Percentiles rank a stretch among this genome's conserved stretches.
phyloP scores from a whole-genome alignment of 176 grass and related monocot species.

The Neostapfia colusana region DNA sequence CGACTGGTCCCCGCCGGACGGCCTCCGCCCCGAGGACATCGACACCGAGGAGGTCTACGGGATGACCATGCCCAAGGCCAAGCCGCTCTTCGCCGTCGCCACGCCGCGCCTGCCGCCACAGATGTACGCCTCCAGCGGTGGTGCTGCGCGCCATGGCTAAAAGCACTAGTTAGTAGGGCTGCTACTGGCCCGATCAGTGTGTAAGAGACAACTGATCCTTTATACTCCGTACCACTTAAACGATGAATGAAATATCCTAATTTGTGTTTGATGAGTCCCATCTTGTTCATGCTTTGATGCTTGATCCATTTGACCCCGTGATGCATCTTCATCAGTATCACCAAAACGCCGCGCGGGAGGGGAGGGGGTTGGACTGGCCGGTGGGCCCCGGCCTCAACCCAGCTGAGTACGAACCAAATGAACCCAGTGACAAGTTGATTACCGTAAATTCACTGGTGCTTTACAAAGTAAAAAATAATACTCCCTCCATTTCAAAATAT shows the following conservation, averaged over 20 bases:
- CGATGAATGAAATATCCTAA: constrained; percentile 7
- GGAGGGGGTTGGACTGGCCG: too few species aligned
- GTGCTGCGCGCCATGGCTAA: neutral
- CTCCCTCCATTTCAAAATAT: too few species aligned
- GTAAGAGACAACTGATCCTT: neutral
- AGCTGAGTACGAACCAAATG: neutral
- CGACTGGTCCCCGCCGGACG: constrained; percentile 71
- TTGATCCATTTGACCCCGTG: neutral
- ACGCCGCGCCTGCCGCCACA: constrained; percentile 58
- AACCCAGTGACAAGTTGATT: neutral
- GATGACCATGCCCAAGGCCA: constrained; percentile 83
- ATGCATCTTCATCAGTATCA: too few species aligned
- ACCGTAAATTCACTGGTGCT: neutral
- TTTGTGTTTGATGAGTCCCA: neutral
- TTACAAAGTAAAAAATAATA: neutral
- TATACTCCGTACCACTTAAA: neutral
- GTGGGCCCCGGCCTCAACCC: neutral
- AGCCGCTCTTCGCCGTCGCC: constrained; percentile 64
- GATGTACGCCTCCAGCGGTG: constrained; percentile 34
- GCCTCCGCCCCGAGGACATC: constrained; percentile 50
- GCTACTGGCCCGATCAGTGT: neutral
- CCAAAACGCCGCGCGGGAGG: too few species aligned
- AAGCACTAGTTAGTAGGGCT: neutral
- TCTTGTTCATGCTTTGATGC: neutral
- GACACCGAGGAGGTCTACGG: constrained; percentile 70